phyloP scores from a whole-genome alignment of 768 basidiomycete genomes.

The Phaffia australis region DNA sequence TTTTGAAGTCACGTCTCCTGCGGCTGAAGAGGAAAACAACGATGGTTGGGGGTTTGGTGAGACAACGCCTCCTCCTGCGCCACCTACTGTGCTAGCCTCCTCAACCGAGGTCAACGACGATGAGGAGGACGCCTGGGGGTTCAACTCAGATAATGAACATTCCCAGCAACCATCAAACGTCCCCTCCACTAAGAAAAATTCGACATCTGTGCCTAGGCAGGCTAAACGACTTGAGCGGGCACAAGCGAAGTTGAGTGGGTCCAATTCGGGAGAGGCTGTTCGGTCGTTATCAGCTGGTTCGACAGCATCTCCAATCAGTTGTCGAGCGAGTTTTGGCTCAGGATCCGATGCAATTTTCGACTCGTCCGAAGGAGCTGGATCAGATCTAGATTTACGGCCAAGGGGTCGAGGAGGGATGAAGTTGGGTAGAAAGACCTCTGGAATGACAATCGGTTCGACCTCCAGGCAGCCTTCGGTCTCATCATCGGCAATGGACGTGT shows the following conservation, averaged over 20 bases:
- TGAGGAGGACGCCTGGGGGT: conserved; percentile 32
- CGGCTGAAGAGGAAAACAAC: conserved; percentile 5
- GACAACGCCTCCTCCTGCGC: background rate
- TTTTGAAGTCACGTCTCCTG: background rate
- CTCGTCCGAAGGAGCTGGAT: too few relatives aligned
- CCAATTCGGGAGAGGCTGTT: background rate
- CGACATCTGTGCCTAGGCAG: background rate
- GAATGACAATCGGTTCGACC: too few relatives aligned
- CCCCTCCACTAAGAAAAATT: background rate
- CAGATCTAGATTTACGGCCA: too few relatives aligned
- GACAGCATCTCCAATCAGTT: too few relatives aligned
- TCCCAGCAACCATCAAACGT: background rate
- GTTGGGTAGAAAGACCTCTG: too few relatives aligned
- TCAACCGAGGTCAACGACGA: background rate
- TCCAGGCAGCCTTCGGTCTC: too few relatives aligned
- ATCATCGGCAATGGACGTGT: too few relatives aligned
- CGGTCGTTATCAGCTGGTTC: too few relatives aligned
- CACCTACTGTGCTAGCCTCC: background rate
- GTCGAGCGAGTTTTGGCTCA: too few relatives aligned
- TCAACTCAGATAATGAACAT: conserved; percentile 7
- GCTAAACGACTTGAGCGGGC: background rate
- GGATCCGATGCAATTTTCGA: too few relatives aligned
- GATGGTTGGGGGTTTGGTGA: conserved; percentile 13
- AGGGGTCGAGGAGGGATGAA: too few relatives aligned
- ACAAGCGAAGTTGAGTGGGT: background rate